Conservation (phyloP, 2,329 filamentous ascomycete genomes). For the Talaromyces sp. region DNA sequence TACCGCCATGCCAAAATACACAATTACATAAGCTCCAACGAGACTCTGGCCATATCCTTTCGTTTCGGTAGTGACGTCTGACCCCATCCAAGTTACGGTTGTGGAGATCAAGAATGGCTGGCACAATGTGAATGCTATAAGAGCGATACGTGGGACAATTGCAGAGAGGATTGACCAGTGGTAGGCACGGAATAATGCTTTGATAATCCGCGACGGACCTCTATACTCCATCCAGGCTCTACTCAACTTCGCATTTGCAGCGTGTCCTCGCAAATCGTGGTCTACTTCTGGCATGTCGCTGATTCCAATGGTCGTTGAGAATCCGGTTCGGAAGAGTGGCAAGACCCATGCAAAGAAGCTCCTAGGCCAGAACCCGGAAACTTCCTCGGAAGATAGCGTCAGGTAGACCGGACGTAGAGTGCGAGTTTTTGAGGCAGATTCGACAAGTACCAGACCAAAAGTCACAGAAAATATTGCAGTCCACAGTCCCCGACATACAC, state of each 20-base stretch:
- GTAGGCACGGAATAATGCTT: conserved; percentile 2
- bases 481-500: conserved; percentile 2
- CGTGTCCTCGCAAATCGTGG: neutral
- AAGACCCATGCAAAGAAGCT: conserved; percentile 50
- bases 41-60: neutral
- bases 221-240: neutral
- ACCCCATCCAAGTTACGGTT: conserved; percentile 21
- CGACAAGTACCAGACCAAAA: conserved; percentile 37
- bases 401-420: conserved; percentile 31
- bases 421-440: conserved; percentile 40
- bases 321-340: conserved; percentile 46
- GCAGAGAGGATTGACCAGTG: neutral
- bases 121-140: conserved; percentile 35
- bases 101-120: conserved; percentile 39
- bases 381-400: conserved; percentile 37
- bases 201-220: neutral
- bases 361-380: conserved; percentile 43
- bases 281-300: conserved; percentile 37
- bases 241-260: neutral
- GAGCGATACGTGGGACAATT: conserved; percentile 26
- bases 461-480: conserved; percentile 39
- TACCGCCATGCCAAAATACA: conserved; percentile 10
- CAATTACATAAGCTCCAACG: conserved; percentile 4
- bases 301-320: conserved; percentile 36
- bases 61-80: neutral